A percentile compares a stretch with the other conserved stretches of the same genome.
These are phyloP conservation scores for Suillus subaureus DNA, from an alignment of 768 basidiomycete species.

Conservation along the genomic window DNA sequence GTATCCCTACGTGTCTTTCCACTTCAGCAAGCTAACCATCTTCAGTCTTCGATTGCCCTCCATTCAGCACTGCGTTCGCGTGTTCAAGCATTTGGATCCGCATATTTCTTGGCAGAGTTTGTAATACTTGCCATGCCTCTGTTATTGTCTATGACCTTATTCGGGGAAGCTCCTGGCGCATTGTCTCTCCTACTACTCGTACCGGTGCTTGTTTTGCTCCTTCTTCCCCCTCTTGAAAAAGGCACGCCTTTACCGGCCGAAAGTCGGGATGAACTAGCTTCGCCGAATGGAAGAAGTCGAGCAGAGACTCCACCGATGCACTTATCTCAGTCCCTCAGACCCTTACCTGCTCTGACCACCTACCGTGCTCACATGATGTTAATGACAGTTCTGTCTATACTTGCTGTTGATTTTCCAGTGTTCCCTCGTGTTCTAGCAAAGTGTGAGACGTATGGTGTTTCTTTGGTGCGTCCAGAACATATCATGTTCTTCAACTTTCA, in stretches of 20 bases:
- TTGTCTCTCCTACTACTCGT: slow-evolving; percentile 53
- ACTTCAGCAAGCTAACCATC: slow-evolving; percentile 21
- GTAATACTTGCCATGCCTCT: slow-evolving; percentile 71
- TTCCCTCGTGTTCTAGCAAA: slow-evolving; percentile 90
- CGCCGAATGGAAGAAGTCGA: slow-evolving; percentile 7
- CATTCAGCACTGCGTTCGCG: slow-evolving; percentile 63
- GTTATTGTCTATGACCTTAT: slow-evolving; percentile 80
- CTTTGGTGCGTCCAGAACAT: slow-evolving; percentile 60
- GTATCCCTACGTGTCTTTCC: slow-evolving; percentile 26
- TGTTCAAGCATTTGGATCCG: slow-evolving; percentile 37
- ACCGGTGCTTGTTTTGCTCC: slow-evolving; percentile 46
- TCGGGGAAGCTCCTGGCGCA: slow-evolving; percentile 56
- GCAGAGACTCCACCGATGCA: neutral
- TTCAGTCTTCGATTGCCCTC: slow-evolving; percentile 70
- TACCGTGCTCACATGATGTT: slow-evolving; percentile 96
- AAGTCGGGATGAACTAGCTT: neutral
- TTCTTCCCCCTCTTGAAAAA: slow-evolving; percentile 42
- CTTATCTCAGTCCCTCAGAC: slow-evolving; percentile 27
- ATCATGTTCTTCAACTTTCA: neutral
- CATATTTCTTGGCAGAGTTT: slow-evolving; percentile 56
- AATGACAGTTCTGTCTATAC: slow-evolving; percentile 86
- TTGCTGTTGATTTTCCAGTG: slow-evolving; percentile 93
- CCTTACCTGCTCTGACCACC: slow-evolving; percentile 76
- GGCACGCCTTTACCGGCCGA: slow-evolving; percentile 57
- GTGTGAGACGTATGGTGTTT: slow-evolving; percentile 93